Base-by-base conservation (phyloP, 495 filamentous ascomycete genomes). In the Astrocystis sublimbata region DNA sequence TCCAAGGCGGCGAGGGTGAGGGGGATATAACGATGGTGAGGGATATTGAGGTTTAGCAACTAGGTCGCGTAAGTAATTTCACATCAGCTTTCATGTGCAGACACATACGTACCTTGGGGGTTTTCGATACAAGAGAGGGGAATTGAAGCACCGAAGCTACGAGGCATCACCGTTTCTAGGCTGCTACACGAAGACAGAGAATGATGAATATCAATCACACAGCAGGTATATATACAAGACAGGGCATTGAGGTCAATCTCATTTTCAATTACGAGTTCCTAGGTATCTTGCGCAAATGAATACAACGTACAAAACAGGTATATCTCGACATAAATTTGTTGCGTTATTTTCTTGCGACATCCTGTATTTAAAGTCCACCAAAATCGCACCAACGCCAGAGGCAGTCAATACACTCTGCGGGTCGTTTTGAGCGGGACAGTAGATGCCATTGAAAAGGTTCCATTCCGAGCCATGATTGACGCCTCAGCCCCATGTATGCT, bases 1-100 rank as follows among this genome's bases (percentile, higher is more conserved):
- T 73, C 50, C 65, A 63, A 6, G 71, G 69, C 0, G 72, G 71
- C 0, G 75, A 73, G 62, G 59, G 40, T 65, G 65, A 68, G 53
- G 71, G 73, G 43, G 68, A 65, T 49, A 70, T 78, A n/a, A 71
- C 70, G 67, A 78, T 79, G 77, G 74, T 78, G 19, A 57, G 53
- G 42, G 45, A 63, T 28, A 58, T 63, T n/a, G 17, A 43, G 31
- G 42, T 49, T 8, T 35, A 40, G 26, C n/a, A n/a, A n/a, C n/a
- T n/a, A n/a, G n/a, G n/a, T n/a, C n/a, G n/a, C n/a, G 15, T 30
- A 0, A 46, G 21, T 13, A 1, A 46, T 49, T 26, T 13, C 3
- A 6, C 24, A 7, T 4, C 38, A 4, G 38, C 38, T n/a, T 17
- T 2, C 12, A 41, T 17, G 38, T n/a, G 4, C 28, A 47, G 23